A percentile compares a stretch with the other conserved stretches of the same genome.
Conservation (phyloP, 805 yeast genomes). For the Saccharomycopsis sp. region DNA sequence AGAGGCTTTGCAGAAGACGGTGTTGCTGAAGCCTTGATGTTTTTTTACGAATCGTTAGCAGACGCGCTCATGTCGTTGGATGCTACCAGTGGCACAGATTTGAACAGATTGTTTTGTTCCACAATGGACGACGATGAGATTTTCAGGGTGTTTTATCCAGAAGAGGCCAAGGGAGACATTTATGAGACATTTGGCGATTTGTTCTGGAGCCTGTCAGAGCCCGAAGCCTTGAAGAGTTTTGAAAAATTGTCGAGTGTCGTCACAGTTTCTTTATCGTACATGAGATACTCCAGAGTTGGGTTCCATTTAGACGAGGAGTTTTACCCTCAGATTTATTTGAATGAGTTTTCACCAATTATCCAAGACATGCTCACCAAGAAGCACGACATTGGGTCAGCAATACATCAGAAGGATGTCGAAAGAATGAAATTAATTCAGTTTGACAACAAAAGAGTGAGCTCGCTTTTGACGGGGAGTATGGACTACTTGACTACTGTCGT, state of each 20-base stretch:
- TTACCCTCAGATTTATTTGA: conserved; percentile 17
- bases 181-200: conserved; percentile 9
- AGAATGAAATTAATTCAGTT: conserved; percentile 7
- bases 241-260: conserved; percentile 7
- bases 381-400: too few relatives aligned
- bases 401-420: too few relatives aligned
- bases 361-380: conserved; percentile 2
- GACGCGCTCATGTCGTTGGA: neutral
- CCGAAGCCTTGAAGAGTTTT: conserved; percentile 4
- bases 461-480: conserved; percentile 1
- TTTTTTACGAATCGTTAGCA: neutral
- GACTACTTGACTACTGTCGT: conserved; percentile 4
- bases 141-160: conserved; percentile 4
- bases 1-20: neutral
- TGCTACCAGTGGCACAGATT: neutral
- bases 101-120: conserved; percentile 3
- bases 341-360: conserved; percentile 5
- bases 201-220: conserved; percentile 6
- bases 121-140: neutral
- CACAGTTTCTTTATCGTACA: conserved; percentile 4
- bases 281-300: neutral
- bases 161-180: neutral
- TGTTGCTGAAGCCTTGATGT: neutral
- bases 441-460: conserved; percentile 10
- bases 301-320: conserved; percentile 9